A percentile compares a stretch with the other conserved stretches of the same genome.
These are phyloP conservation scores for Globisporangium emineosum DNA, from an alignment of 352 stramenopile genomes.

Conservation along the genomic window DNA sequence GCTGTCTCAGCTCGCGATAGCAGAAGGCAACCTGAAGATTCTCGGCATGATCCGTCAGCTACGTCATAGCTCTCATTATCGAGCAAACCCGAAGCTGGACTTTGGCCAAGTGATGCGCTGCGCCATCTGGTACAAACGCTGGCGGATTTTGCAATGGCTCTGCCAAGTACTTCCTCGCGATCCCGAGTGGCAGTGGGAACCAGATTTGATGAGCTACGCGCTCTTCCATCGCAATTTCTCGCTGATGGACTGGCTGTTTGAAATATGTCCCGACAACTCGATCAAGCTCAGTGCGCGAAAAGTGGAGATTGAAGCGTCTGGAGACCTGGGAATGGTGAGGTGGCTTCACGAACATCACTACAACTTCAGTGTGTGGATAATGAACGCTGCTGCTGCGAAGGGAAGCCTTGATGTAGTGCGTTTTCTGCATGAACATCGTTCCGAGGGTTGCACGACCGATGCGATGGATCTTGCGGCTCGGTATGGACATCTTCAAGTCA, in stretches of 20 bases:
- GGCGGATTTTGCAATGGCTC: constrained; percentile 8
- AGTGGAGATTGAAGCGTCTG: constrained; percentile 1
- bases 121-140: constrained; percentile 9
- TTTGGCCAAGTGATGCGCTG: constrained; percentile 7
- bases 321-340: constrained; percentile 1
- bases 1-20: constrained; percentile 5
- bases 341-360: constrained; percentile 9
- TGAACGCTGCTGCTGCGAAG: constrained; percentile 10
- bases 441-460: constrained; percentile 2
- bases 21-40: not conserved
- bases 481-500: constrained; percentile 4
- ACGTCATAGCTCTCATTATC: not conserved
- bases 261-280: not conserved
- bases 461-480: constrained; percentile 9
- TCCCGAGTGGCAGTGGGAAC: not conserved
- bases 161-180: not conserved
- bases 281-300: not conserved
- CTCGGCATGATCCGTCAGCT: not conserved
- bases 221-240: constrained; percentile 3
- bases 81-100: not conserved
- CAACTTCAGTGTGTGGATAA: constrained; percentile 5
- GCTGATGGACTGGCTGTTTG: constrained; percentile 7
- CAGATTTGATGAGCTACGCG: constrained; percentile 7
- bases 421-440: not conserved
- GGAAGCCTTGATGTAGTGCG: not conserved